A percentile compares a stretch with the other conserved stretches of the same genome.
Evolutionary conservation across 179 eudicot species (phyloP).

Genomic region (Beta macrorhiza): DNA sequence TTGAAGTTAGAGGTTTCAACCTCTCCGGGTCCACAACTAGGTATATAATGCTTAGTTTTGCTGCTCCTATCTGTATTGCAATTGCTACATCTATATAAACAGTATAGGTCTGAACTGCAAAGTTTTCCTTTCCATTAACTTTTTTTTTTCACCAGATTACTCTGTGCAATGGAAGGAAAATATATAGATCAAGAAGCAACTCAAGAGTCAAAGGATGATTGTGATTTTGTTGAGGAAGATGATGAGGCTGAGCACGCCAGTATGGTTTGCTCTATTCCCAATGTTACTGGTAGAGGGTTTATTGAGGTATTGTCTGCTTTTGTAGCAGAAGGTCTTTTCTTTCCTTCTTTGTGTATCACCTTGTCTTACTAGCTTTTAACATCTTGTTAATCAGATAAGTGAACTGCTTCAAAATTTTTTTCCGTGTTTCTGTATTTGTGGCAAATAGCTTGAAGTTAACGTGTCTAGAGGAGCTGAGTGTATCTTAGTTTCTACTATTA

Average conservation of each 20-base stretch:
- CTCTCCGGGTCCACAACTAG: slow-evolving; percentile 42
- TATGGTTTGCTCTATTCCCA: slow-evolving; percentile 49
- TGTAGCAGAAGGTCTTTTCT: not conserved
- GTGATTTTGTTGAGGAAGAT: slow-evolving; percentile 21
- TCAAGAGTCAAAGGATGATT: slow-evolving; percentile 29
- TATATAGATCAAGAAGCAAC: slow-evolving; percentile 37
- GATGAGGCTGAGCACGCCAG: slow-evolving; percentile 31
- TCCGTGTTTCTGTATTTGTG: too few relatives aligned
- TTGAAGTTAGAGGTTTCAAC: slow-evolving; percentile 44
- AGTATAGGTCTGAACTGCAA: not conserved
- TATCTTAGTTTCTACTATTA: not conserved
- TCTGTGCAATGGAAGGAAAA: slow-evolving; percentile 53
- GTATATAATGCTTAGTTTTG: slow-evolving; percentile 24
- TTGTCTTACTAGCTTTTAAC: not conserved
- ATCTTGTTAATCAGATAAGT: not conserved
- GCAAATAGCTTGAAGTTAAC: too few relatives aligned
- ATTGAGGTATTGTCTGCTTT: slow-evolving; percentile 42
- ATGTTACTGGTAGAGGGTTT: slow-evolving; percentile 48
- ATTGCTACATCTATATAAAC: slow-evolving; percentile 9
- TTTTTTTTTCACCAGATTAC: slow-evolving; percentile 32
- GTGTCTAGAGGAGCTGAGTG: not conserved
- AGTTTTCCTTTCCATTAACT: not conserved
- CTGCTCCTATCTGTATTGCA: slow-evolving; percentile 1
- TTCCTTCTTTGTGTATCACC: not conserved
- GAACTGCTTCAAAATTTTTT: not conserved